phyloP scores from a whole-genome alignment of 2,329 filamentous ascomycete species.

The Xylaria sp. region DNA sequence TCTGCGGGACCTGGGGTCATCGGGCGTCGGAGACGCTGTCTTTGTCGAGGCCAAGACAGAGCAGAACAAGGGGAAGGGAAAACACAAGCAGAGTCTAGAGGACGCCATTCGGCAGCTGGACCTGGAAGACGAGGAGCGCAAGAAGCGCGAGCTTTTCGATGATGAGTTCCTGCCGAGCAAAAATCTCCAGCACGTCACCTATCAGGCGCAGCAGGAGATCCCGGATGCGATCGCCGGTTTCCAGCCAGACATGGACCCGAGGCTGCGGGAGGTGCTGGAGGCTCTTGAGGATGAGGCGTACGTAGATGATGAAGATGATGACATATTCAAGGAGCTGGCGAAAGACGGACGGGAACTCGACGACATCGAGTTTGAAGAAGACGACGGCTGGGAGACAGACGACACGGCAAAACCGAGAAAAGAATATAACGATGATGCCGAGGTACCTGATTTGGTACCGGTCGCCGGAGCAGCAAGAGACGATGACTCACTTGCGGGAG shows the following conservation, averaged over 20 bases:
- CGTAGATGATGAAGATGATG: conserved; percentile 82
- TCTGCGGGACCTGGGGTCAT: conserved; percentile 83
- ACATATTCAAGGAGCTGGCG: conserved; percentile 81
- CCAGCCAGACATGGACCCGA: conserved; percentile 97
- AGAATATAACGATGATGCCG: conserved; percentile 62
- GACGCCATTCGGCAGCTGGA: conserved; percentile 78
- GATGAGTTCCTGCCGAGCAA: conserved; percentile 82
- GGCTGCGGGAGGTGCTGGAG: conserved; percentile 89
- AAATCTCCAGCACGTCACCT: conserved; percentile 79
- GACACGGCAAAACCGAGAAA: conserved; percentile 82
- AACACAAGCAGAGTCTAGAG: conserved; percentile 81
- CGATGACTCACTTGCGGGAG: conserved; percentile 47
- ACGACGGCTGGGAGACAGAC: conserved; percentile 95
- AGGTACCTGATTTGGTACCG: conserved; percentile 61
- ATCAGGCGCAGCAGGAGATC: conserved; percentile 92
- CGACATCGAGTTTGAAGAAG: conserved; percentile 82
- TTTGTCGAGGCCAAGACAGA: conserved; percentile 77
- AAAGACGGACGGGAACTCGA: conserved; percentile 78
- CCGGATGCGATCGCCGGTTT: conserved; percentile 93
- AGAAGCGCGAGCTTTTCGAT: conserved; percentile 70
- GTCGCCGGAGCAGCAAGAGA: conserved; percentile 23
- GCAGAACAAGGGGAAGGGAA: conserved; percentile 74
- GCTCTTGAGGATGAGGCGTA: conserved; percentile 96
- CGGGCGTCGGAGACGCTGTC: conserved; percentile 75
- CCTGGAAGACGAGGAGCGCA: conserved; percentile 58